These are phyloP conservation scores for Panaeolus papilionaceus DNA, from an alignment of 768 basidiomycete species.

Conservation along the genomic window DNA sequence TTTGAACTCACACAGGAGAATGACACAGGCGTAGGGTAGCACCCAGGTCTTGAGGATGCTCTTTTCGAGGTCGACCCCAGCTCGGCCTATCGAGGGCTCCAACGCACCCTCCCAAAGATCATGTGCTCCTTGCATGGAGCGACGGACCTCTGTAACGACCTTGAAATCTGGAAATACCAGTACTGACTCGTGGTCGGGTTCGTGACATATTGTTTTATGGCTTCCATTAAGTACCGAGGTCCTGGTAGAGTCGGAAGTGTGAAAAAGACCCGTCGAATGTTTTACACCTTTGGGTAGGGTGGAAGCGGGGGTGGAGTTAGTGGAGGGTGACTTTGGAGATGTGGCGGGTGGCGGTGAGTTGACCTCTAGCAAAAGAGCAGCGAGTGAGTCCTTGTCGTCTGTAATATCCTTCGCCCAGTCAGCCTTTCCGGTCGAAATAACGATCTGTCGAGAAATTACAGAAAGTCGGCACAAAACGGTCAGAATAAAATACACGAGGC, in stretches of 20 bases:
- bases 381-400: slow-evolving; percentile 71
- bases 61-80: slow-evolving; percentile 49
- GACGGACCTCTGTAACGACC: slow-evolving; percentile 74
- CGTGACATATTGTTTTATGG: slow-evolving; percentile 73
- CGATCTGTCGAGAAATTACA: slow-evolving; percentile 52
- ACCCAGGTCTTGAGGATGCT: slow-evolving; percentile 70
- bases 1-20: slow-evolving; percentile 78
- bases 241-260: slow-evolving; percentile 56
- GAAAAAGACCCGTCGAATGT: slow-evolving; percentile 61
- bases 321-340: slow-evolving; percentile 30
- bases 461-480: slow-evolving; percentile 10
- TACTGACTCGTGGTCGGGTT: slow-evolving; percentile 72
- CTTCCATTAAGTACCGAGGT: slow-evolving; percentile 87
- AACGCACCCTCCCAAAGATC: slow-evolving; percentile 71
- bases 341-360: slow-evolving; percentile 36
- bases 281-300: slow-evolving; percentile 35
- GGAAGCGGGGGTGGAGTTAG: slow-evolving; percentile 29
- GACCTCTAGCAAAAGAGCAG: slow-evolving; percentile 57
- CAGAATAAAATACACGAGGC: slow-evolving; percentile 13
- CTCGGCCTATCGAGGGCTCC: slow-evolving; percentile 60
- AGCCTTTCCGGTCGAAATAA: slow-evolving; percentile 88
- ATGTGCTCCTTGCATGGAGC: slow-evolving; percentile 68
- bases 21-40: slow-evolving; percentile 88
- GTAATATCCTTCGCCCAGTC: slow-evolving; percentile 90
- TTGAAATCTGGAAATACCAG: slow-evolving; percentile 94